phyloP scores from a whole-genome alignment of 148 eudicot genomes.

The Spergularia marina region DNA sequence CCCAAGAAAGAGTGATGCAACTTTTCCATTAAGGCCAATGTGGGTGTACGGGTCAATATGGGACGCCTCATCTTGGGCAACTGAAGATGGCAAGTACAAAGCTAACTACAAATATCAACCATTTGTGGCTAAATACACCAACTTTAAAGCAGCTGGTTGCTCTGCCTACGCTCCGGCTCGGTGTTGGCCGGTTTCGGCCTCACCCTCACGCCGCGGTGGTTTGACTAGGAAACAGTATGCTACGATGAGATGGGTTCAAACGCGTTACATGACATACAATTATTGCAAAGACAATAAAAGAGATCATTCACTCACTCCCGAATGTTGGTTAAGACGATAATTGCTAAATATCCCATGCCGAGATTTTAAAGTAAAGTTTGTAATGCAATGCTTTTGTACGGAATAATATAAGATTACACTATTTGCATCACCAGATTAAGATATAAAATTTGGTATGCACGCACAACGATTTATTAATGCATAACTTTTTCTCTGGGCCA shows the following conservation, averaged over 20 bases:
- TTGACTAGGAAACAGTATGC: conserved; percentile 46
- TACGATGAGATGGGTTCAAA: conserved; percentile 77
- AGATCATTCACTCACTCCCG: conserved; percentile 81
- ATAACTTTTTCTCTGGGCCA: too few relatives aligned
- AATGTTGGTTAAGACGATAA: conserved; percentile 43
- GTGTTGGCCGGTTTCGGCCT: conserved; percentile 69
- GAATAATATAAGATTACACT: background rate
- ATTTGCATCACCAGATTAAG: background rate
- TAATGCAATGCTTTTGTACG: background rate
- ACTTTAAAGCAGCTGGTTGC: conserved; percentile 78
- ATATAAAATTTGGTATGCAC: background rate
- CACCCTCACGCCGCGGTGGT: conserved; percentile 62
- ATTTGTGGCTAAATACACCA: conserved; percentile 61
- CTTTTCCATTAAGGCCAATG: conserved; percentile 91
- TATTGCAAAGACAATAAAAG: conserved; percentile 73
- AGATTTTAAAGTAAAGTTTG: background rate
- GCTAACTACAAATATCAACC: conserved; percentile 88
- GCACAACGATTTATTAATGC: too few relatives aligned
- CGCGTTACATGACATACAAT: conserved; percentile 56
- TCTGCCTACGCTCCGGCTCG: conserved; percentile 51
- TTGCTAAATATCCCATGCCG: background rate
- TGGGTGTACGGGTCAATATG: conserved; percentile 96
- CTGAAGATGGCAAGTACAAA: conserved; percentile 86
- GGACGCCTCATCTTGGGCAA: conserved; percentile 99
- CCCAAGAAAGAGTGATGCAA: conserved; percentile 63